phyloP scores from a whole-genome alignment of 306 rosid genomes.

The Prunus salicina region DNA sequence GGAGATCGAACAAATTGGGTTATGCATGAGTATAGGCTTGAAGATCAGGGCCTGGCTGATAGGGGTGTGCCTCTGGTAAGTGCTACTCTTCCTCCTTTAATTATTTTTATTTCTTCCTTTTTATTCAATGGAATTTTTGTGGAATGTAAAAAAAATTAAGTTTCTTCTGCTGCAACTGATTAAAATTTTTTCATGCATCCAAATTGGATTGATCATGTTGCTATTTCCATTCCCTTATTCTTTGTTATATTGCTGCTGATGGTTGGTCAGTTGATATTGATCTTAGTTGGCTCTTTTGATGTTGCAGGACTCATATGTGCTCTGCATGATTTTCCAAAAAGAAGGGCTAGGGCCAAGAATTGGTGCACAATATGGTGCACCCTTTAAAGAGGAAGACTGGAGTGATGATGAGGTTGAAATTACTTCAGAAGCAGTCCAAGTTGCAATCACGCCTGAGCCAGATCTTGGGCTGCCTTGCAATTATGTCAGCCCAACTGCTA shows the following conservation, averaged over 20 bases:
- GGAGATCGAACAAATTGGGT: slow-evolving; percentile 87
- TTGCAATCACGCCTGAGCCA: slow-evolving; percentile 12
- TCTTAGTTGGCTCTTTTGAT: slow-evolving; percentile 14
- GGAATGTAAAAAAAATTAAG: not conserved
- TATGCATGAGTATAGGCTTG: slow-evolving; percentile 75
- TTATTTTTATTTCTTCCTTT: not conserved
- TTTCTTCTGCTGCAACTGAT: not conserved
- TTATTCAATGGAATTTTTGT: not conserved
- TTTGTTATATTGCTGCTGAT: not conserved
- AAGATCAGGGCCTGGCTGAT: slow-evolving; percentile 32
- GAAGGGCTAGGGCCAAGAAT: slow-evolving; percentile 70
- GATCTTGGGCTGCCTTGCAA: slow-evolving; percentile 11
- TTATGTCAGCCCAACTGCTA: slow-evolving; percentile 17
- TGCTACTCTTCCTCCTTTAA: not conserved
- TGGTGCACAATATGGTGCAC: slow-evolving; percentile 62
- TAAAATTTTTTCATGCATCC: not conserved
- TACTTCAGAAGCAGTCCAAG: slow-evolving; percentile 20
- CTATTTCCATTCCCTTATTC: not conserved
- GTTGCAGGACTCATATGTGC: slow-evolving; percentile 58
- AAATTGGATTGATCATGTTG: not conserved
- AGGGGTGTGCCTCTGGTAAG: slow-evolving; percentile 50
- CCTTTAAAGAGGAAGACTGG: slow-evolving; percentile 69
- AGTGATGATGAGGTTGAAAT: slow-evolving; percentile 38
- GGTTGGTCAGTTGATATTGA: not conserved
- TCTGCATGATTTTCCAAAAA: slow-evolving; percentile 59